Evolutionary conservation across 106 monocot genomes (phyloP).

Genomic region (Platanthera zijinensis): DNA sequence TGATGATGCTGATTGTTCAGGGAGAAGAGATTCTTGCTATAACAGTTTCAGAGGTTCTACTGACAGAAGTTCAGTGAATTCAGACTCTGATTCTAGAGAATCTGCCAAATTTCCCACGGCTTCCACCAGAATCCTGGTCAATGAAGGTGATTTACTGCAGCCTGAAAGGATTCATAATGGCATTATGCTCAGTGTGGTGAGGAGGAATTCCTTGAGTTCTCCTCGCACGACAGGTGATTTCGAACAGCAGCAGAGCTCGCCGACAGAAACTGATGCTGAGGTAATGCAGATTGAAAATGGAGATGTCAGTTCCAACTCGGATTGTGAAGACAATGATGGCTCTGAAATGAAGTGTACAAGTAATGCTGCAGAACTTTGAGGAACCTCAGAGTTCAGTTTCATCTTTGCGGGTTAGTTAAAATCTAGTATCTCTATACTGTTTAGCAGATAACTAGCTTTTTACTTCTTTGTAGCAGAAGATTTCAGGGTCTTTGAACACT

Average conservation of each 20-base stretch:
- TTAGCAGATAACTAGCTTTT: background rate
- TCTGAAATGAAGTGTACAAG: constrained; percentile 8
- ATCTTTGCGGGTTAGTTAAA: background rate
- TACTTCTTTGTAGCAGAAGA: background rate
- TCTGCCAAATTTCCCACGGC: background rate
- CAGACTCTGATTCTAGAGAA: constrained; percentile 21
- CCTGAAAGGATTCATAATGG: constrained; percentile 72
- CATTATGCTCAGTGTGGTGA: constrained; percentile 73
- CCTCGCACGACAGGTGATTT: constrained; percentile 11
- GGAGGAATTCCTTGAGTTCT: constrained; percentile 34
- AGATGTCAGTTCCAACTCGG: constrained; percentile 38
- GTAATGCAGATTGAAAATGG: constrained; percentile 42
- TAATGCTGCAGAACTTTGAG: background rate
- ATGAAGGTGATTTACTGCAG: constrained; percentile 74
- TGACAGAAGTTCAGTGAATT: constrained; percentile 31
- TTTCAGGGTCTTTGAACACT: background rate
- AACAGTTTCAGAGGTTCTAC: constrained; percentile 4
- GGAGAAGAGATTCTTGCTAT: constrained; percentile 8
- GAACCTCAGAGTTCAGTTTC: background rate
- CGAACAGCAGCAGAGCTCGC: constrained; percentile 8
- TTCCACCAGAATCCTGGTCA: constrained; percentile 55
- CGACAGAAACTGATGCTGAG: constrained; percentile 39
- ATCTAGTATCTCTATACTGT: background rate
- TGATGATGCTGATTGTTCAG: constrained; percentile 17
- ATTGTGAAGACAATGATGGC: constrained; percentile 20